A percentile compares a stretch with the other conserved stretches of the same genome.
Conservation (phyloP, 106 monocot species). For the Triglochin maritima region DNA sequence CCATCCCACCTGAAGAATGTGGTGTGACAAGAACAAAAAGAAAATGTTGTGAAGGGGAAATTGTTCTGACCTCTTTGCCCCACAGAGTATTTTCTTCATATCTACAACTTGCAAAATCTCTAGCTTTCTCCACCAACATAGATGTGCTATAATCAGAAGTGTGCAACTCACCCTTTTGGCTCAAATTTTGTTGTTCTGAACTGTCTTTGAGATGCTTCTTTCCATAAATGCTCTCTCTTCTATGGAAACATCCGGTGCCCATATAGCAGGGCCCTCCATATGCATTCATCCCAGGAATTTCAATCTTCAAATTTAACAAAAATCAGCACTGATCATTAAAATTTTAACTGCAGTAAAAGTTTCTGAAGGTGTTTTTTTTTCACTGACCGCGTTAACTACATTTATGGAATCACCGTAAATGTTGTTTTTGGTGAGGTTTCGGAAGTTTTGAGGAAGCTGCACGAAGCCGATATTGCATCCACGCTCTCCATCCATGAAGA, state of each 20-base stretch:
- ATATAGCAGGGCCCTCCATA: constrained; percentile 45
- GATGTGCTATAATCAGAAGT: background rate
- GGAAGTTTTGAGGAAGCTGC: constrained; percentile 29
- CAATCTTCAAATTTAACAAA: constrained; percentile 27
- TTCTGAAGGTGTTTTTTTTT: no score
- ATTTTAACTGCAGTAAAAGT: background rate
- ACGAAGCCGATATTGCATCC: constrained; percentile 25
- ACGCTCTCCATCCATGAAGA: constrained; percentile 25
- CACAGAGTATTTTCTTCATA: constrained; percentile 45
- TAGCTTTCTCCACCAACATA: constrained; percentile 28
- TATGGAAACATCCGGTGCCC: constrained; percentile 65
- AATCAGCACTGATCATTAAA: background rate
- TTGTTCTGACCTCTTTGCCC: constrained; percentile 34
- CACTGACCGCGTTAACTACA: constrained; percentile 16
- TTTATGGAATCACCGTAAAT: constrained; percentile 29
- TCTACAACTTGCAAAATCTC: constrained; percentile 26
- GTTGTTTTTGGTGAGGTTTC: constrained; percentile 24
- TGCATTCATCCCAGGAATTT: constrained; percentile 27
- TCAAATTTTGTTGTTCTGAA: constrained; percentile 7
- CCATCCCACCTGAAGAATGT: no score
- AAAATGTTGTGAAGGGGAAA: background rate
- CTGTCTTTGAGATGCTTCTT: constrained; percentile 19
- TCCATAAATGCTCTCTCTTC: constrained; percentile 43
- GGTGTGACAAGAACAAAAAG: no score
- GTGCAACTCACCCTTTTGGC: constrained; percentile 10